A percentile compares a stretch with the other conserved stretches of the same genome.
Evolutionary conservation across 163 green algal genomes (phyloP).

Genomic region (Scenedesmus sp.): DNA sequence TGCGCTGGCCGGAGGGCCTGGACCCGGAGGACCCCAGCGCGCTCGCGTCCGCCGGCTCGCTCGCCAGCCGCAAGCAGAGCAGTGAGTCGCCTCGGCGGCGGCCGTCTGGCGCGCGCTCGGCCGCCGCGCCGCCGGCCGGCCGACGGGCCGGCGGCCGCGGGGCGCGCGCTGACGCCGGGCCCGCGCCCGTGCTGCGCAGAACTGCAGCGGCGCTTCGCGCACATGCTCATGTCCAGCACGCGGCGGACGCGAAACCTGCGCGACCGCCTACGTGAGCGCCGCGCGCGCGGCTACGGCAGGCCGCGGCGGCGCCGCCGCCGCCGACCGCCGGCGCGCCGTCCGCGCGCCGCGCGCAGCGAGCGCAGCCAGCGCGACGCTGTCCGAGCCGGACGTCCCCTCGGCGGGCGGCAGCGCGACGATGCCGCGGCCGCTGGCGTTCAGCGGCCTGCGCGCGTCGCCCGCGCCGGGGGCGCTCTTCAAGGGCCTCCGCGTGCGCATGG

Average conservation of each 20-base stretch:
- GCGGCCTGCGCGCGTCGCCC: not conserved
- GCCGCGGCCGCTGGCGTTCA: not conserved
- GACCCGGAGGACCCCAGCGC: not conserved
- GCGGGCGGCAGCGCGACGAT: not conserved
- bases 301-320: too few relatives aligned
- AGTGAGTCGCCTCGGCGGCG: not conserved
- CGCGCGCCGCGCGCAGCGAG: too few relatives aligned
- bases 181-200: too few relatives aligned
- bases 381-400: not conserved
- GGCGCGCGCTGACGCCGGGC: too few relatives aligned
- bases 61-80: conserved; percentile 5
- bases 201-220: conserved; percentile 9
- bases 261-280: too few relatives aligned
- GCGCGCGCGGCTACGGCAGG: too few relatives aligned
- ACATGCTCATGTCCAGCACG: not conserved
- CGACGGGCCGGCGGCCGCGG: too few relatives aligned
- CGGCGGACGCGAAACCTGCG: not conserved
- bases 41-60: not conserved
- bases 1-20: conserved; percentile 48
- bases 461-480: conserved; percentile 34
- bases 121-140: too few relatives aligned
- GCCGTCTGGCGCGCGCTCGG: not conserved
- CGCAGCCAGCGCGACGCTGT: conserved; percentile 1
- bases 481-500: conserved; percentile 64
- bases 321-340: too few relatives aligned